A percentile compares a stretch with the other conserved stretches of the same genome.
Evolutionary conservation across 1,284 basidiomycete genomes (phyloP).

Genomic region (Flammula alnicola): DNA sequence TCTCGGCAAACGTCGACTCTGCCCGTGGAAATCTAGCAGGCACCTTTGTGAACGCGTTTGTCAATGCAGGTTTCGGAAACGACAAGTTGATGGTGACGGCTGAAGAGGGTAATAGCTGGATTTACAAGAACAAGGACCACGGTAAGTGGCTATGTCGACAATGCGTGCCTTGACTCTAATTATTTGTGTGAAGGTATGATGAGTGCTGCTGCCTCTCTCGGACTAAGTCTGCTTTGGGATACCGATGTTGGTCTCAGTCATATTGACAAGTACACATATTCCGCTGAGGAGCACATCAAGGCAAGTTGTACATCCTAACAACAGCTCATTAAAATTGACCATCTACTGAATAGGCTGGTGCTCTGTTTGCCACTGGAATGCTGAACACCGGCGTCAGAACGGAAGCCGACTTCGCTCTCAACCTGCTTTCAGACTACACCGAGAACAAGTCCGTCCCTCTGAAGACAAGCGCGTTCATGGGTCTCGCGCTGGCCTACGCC

Average conservation of each 20-base stretch:
- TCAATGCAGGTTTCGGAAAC: slow-evolving; percentile 98
- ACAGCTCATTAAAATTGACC: not conserved
- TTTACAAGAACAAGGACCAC: slow-evolving; percentile 99
- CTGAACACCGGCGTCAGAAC: slow-evolving; percentile 90
- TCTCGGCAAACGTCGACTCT: slow-evolving; percentile 84
- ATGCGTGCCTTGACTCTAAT: slow-evolving; percentile 2
- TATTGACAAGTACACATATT: slow-evolving; percentile 98
- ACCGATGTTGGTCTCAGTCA: slow-evolving; percentile 93
- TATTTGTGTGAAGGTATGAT: slow-evolving; percentile 76
- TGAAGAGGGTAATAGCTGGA: slow-evolving; percentile 96
- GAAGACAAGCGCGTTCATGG: slow-evolving; percentile 89
- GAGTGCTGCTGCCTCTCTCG: slow-evolving; percentile 94
- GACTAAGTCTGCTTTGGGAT: slow-evolving; percentile 95
- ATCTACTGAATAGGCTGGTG: slow-evolving; percentile 69
- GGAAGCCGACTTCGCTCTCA: slow-evolving; percentile 93
- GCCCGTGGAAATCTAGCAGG: slow-evolving; percentile 96
- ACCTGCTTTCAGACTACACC: slow-evolving; percentile 90
- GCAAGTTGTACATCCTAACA: slow-evolving; percentile 35
- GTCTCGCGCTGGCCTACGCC: slow-evolving; percentile 92
- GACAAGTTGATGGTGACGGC: slow-evolving; percentile 98
- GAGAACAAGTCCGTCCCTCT: slow-evolving; percentile 87
- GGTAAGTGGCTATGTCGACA: slow-evolving; percentile 51
- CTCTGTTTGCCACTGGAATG: slow-evolving; percentile 93
- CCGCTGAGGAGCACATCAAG: slow-evolving; percentile 96
- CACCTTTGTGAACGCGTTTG: slow-evolving; percentile 98